Evolutionary conservation across 768 basidiomycete species (phyloP), one percentile per base, ranked within the genome.

Genomic region (Macrocybe gigantea): DNA sequence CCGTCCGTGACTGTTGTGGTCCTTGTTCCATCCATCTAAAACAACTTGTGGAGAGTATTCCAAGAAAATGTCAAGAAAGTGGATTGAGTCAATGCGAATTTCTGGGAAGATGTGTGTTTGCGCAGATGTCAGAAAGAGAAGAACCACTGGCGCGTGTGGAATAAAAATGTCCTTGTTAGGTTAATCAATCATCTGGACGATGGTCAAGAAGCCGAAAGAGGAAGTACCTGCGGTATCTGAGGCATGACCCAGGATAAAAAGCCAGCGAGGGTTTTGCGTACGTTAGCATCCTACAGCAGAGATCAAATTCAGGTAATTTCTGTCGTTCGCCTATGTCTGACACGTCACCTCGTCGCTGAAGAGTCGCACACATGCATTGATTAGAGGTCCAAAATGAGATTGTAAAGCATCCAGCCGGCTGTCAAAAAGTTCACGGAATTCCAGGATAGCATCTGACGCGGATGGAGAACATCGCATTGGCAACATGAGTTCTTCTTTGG

Each of bases 81-180:
- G 82, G 46, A 95, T 74, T 3, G 92, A 90, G 59, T 97, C 94
- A 35, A 97, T 77, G 11, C 93, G 79, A 50, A 97, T 92, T 63
- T 95, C 92, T 14, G 93, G 93, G 63, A 93, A 96, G 41, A 98
- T 95, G 57, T 94, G 88, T 0, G 91, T 93, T 62, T 94, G 86
- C 0, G 92, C 91, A 7, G 93, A 95, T 5, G 89, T 84, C 0
- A 83, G 82, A 61, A 93, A 95, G 11, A 98, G 78, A 15, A 97
- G 71, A 5, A 97, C 70, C 0, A 83, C 58, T 1, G 88, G 71
- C 0, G 85, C 72, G 59, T 96, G 90, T 5, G 94, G 93, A 1
- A 69, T 50, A 1, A 97, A 64, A 44, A 80, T 73, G 36, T 83
- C 74, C 92, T 94, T 38, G 41, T 39, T 38, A 41, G 33, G 32